Percentiles rank a stretch among this genome's conserved stretches.
Conservation (phyloP, 2,329 filamentous ascomycete genomes). For the Colletotrichum tamarilloi region DNA sequence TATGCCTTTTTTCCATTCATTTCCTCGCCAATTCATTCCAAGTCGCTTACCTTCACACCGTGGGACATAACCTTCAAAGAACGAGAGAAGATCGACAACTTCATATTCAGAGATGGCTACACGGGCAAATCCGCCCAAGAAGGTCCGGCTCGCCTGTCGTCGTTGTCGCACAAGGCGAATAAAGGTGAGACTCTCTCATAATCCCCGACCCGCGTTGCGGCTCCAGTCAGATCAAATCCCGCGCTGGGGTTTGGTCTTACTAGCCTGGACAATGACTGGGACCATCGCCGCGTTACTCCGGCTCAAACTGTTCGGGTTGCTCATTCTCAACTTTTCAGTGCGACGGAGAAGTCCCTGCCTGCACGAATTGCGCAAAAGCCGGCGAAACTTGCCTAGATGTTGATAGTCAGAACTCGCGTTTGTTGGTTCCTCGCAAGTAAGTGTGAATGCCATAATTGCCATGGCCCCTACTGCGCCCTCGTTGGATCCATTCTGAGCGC, state of each 20-base stretch:
- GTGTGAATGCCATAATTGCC: not conserved
- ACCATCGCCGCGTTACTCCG: slow-evolving; percentile 11
- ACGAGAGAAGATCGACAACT: too few species aligned
- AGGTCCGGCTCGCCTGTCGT: slow-evolving; percentile 51
- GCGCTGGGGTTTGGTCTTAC: not conserved
- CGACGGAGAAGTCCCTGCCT: slow-evolving; percentile 50
- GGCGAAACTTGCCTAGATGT: slow-evolving; percentile 49
- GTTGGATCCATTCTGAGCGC: too few species aligned
- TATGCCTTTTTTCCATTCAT: too few species aligned
- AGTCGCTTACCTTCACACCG: too few species aligned
- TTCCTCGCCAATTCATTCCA: too few species aligned
- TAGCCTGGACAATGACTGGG: not conserved
- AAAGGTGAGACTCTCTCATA: slow-evolving; percentile 42
- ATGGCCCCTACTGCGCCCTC: too few species aligned
- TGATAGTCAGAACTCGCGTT: slow-evolving; percentile 47
- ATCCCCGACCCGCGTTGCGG: not conserved
- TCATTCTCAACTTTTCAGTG: slow-evolving; percentile 40
- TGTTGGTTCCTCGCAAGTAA: slow-evolving; percentile 49
- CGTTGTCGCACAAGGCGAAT: slow-evolving; percentile 49
- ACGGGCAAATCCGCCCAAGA: slow-evolving; percentile 40
- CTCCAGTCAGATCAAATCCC: not conserved
- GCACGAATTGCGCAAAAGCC: slow-evolving; percentile 49
- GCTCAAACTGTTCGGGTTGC: not conserved
- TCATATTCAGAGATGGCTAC: slow-evolving; percentile 2
- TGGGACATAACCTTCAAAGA: too few species aligned